phyloP scores from a whole-genome alignment of 139 green algal genomes.

The Coccomyxa sp. region DNA sequence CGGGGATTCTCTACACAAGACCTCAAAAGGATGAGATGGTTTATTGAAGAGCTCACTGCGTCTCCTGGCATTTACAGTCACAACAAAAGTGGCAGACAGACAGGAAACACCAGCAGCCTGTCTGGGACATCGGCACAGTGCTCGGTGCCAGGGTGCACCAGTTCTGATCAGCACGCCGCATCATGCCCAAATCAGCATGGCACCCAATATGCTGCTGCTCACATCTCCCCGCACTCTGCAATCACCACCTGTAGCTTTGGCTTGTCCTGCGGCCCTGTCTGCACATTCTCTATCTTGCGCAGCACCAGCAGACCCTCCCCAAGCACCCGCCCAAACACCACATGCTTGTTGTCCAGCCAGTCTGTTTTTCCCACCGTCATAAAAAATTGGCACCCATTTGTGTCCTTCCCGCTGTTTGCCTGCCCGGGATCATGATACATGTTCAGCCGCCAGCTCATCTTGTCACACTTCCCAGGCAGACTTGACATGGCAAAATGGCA shows the following conservation, averaged over 20 bases:
- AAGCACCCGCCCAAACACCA: constrained; percentile 86
- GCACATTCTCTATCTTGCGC: constrained; percentile 93
- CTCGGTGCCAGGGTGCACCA: neutral
- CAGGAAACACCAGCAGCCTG: no score
- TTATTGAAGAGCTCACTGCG: no score
- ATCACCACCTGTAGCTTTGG: constrained; percentile 80
- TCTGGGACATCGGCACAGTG: neutral
- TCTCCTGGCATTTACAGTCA: no score
- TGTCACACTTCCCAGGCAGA: no score
- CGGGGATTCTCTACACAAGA: no score
- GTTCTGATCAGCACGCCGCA: neutral
- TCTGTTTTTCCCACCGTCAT: constrained; percentile 90
- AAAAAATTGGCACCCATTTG: constrained; percentile 97
- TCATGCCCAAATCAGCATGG: neutral
- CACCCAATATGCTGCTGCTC: constrained; percentile 16
- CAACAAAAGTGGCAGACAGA: no score
- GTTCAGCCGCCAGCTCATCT: no score
- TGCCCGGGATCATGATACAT: constrained; percentile 11
- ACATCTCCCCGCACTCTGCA: constrained; percentile 92
- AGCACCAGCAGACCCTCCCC: constrained; percentile 85
- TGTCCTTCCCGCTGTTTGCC: constrained; percentile 80
- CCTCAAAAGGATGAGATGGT: no score
- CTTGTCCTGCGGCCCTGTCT: constrained; percentile 67
- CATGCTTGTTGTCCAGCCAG: constrained; percentile 91
- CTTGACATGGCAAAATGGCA: no score